Percentiles rank a stretch among this genome's conserved stretches.
These are phyloP conservation scores for Colletotrichum sidae DNA, from an alignment of 2,329 filamentous ascomycete species.

Conservation along the genomic window DNA sequence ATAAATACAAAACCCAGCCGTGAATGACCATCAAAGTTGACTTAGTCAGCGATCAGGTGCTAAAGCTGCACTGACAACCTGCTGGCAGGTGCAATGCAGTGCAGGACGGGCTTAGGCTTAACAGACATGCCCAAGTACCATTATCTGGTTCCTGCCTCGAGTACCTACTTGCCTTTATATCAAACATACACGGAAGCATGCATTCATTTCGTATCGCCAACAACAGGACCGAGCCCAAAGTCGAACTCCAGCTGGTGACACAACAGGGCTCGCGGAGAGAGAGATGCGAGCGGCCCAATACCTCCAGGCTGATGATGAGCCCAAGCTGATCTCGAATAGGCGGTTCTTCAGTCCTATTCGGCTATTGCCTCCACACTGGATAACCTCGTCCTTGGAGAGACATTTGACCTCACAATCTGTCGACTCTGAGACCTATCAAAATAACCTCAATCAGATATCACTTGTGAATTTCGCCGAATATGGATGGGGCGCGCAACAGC, in stretches of 20 bases:
- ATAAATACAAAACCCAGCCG: background rate
- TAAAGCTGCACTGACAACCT: too few relatives aligned
- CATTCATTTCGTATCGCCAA: conserved; percentile 16
- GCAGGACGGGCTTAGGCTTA: too few relatives aligned
- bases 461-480: background rate
- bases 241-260: too few relatives aligned
- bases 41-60: conserved; percentile 5
- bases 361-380: conserved; percentile 2
- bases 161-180: background rate
- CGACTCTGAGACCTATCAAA: conserved; percentile 16
- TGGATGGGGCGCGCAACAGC: too few relatives aligned
- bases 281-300: conserved; percentile 27
- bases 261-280: background rate
- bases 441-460: conserved; percentile 18
- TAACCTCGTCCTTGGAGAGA: background rate
- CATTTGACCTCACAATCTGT: conserved; percentile 3
- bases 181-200: background rate
- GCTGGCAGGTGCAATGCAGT: too few relatives aligned
- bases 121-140: too few relatives aligned
- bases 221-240: background rate
- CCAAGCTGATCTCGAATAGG: too few relatives aligned
- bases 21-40: background rate
- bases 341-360: too few relatives aligned
- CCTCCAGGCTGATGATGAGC: conserved; percentile 10
- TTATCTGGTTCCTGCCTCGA: background rate